phyloP scores from a whole-genome alignment of 2,329 filamentous ascomycete species.

The Penicillium sp. region DNA sequence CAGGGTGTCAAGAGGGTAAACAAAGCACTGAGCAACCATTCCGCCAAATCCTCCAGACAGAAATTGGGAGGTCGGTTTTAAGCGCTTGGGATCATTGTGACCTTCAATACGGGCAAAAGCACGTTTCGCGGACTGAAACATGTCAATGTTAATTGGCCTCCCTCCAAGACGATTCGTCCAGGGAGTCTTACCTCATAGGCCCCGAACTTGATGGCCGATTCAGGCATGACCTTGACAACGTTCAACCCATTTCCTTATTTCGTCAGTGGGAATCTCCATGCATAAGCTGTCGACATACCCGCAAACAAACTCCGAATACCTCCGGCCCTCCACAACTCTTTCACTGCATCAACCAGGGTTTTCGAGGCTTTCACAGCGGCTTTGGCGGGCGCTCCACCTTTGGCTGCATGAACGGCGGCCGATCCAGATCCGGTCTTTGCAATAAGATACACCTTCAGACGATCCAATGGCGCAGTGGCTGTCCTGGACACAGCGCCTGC shows the following conservation, averaged over 20 bases:
- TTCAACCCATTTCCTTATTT: conserved; percentile 87
- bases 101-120: conserved; percentile 85
- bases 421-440: conserved; percentile 75
- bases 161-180: background rate
- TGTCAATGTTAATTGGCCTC: conserved; percentile 22
- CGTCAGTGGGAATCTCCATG: conserved; percentile 26
- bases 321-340: conserved; percentile 82
- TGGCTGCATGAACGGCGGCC: conserved; percentile 67
- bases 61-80: conserved; percentile 86
- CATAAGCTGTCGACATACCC: conserved; percentile 61
- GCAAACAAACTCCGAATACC: conserved; percentile 90
- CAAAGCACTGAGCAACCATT: conserved; percentile 92
- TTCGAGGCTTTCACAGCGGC: conserved; percentile 69
- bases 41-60: conserved; percentile 87
- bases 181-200: conserved; percentile 74
- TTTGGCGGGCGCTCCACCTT: conserved; percentile 68
- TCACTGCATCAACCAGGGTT: conserved; percentile 74
- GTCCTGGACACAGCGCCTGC: conserved; percentile 95
- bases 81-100: conserved; percentile 77
- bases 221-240: conserved; percentile 97
- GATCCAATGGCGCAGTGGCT: conserved; percentile 92
- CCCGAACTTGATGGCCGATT: conserved; percentile 97
- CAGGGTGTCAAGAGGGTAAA: conserved; percentile 84
- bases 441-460: conserved; percentile 95
- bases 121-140: conserved; percentile 75